phyloP scores from a whole-genome alignment of 768 basidiomycete species.

The Xerocomellus dryophilus region DNA sequence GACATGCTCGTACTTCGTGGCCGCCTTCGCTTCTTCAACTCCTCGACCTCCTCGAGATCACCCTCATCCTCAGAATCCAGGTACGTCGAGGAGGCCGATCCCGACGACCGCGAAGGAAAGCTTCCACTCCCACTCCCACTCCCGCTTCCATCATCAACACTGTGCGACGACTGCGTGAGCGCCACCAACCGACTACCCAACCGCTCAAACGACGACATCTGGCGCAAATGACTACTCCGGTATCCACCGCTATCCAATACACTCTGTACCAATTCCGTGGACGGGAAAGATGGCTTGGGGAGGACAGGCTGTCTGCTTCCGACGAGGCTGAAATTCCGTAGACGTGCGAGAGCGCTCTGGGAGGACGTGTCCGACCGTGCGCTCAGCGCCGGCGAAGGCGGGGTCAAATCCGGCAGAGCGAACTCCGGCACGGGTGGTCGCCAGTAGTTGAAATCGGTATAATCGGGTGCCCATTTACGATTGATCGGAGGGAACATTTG shows the following conservation, averaged over 20 bases:
- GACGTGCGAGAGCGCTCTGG: slow-evolving; percentile 65
- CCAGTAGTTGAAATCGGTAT: slow-evolving; percentile 98
- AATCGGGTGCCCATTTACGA: slow-evolving; percentile 84
- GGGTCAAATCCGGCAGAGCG: slow-evolving; percentile 72
- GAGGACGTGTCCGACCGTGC: slow-evolving; percentile 87
- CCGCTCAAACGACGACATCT: slow-evolving; percentile 76
- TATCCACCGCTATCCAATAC: slow-evolving; percentile 16
- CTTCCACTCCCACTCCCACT: slow-evolving; percentile 45
- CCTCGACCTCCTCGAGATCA: slow-evolving; percentile 37
- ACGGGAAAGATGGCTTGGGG: slow-evolving; percentile 29
- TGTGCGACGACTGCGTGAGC: slow-evolving; percentile 40
- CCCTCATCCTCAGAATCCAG: slow-evolving; percentile 50
- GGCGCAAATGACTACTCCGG: slow-evolving; percentile 50
- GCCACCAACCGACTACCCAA: slow-evolving; percentile 58
- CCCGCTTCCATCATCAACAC: slow-evolving; percentile 16
- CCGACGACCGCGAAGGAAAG: slow-evolving; percentile 53
- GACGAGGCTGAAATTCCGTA: slow-evolving; percentile 79
- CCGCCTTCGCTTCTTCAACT: slow-evolving; percentile 38
- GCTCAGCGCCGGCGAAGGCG: slow-evolving; percentile 91
- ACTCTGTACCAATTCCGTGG: slow-evolving; percentile 8
- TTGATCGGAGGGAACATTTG: slow-evolving; percentile 98
- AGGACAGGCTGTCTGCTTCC: slow-evolving; percentile 40
- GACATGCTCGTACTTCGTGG: slow-evolving; percentile 62
- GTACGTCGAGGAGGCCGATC: slow-evolving; percentile 48
- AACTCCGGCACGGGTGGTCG: slow-evolving; percentile 75